These are phyloP conservation scores for Microdochium bolleyi DNA, from an alignment of 2,329 filamentous ascomycete species.

Conservation along the genomic window DNA sequence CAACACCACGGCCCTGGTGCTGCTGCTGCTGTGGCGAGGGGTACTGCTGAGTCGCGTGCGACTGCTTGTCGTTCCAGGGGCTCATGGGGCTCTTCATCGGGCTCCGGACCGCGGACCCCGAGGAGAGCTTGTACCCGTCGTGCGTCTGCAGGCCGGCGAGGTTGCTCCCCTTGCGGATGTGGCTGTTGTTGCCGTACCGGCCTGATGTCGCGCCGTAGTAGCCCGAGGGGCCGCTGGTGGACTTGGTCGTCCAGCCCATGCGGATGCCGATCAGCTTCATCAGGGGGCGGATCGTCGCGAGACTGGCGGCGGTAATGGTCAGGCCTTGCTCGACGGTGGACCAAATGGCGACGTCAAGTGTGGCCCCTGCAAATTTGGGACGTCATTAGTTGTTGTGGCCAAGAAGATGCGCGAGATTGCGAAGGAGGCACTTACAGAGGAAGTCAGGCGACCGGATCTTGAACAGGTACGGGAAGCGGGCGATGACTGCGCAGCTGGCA, in stretches of 20 bases:
- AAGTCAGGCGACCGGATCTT: background rate
- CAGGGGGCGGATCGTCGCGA: constrained; percentile 1
- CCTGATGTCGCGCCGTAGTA: background rate
- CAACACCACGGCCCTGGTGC: background rate
- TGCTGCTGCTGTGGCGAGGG: background rate
- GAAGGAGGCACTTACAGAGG: background rate
- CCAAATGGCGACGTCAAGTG: constrained; percentile 1
- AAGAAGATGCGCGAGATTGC: background rate
- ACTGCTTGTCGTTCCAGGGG: constrained; percentile 1
- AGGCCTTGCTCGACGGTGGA: constrained; percentile 1
- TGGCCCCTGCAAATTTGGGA: background rate
- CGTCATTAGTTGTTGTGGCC: background rate
- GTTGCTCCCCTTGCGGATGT: background rate
- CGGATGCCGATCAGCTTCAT: background rate
- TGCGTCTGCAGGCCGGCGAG: background rate
- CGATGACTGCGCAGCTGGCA: constrained; percentile 1
- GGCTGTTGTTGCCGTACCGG: background rate
- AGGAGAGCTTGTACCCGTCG: background rate
- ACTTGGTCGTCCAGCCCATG: background rate
- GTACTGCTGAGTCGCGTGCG: background rate
- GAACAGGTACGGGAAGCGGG: constrained; percentile 1
- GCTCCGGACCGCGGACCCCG: background rate
- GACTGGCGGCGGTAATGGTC: constrained; percentile 1
- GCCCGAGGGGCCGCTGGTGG: background rate
- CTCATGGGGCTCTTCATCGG: background rate